phyloP scores from a whole-genome alignment of 2,329 filamentous ascomycete genomes.

The Cordyceps cicadae region DNA sequence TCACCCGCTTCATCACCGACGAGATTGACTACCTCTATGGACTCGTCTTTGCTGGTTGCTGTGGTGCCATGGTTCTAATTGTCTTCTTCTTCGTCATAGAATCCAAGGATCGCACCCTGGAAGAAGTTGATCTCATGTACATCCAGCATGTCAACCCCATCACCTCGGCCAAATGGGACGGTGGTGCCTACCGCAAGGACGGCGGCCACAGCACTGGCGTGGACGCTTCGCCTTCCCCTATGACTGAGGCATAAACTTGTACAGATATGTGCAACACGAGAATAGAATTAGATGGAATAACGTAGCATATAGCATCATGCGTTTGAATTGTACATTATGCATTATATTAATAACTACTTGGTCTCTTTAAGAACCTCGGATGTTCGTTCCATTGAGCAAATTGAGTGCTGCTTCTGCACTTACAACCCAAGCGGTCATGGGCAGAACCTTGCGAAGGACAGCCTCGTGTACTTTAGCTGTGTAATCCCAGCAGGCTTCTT shows the following conservation, averaged over 20 bases:
- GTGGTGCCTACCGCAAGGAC: background rate
- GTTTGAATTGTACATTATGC: background rate
- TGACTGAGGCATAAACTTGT: background rate
- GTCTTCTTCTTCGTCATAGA: slow-evolving; percentile 73
- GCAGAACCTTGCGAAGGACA: background rate
- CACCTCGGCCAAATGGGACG: slow-evolving; percentile 31
- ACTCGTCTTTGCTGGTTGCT: slow-evolving; percentile 63
- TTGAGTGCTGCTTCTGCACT: background rate
- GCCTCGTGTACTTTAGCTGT: background rate
- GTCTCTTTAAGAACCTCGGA: background rate
- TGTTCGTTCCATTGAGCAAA: background rate
- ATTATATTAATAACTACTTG: background rate
- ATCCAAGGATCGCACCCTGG: slow-evolving; percentile 61
- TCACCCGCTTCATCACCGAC: slow-evolving; percentile 64
- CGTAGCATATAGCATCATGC: background rate
- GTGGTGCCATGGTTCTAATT: slow-evolving; percentile 51
- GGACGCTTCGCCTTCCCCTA: background rate
- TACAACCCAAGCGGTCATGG: background rate
- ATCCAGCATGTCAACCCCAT: slow-evolving; percentile 41
- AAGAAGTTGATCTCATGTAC: slow-evolving; percentile 76
- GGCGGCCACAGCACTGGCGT: background rate
- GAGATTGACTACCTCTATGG: slow-evolving; percentile 63
- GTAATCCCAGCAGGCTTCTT: slow-evolving; percentile 1
- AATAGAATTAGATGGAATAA: background rate
- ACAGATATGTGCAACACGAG: too few species aligned